Conservation (phyloP, 768 basidiomycete genomes). For the Favolaschia claudopus region DNA sequence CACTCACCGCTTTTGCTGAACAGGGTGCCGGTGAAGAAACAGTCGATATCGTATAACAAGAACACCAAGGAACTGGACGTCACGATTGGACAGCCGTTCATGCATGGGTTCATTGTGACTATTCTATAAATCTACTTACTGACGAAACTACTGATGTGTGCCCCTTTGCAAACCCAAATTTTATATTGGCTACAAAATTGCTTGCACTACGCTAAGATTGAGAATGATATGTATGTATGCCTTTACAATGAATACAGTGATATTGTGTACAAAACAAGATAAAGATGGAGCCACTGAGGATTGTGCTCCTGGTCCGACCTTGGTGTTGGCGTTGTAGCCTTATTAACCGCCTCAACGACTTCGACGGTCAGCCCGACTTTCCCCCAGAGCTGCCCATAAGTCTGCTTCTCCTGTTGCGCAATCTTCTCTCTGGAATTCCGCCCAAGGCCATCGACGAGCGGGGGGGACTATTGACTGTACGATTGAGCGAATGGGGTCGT, state of each 20-base stretch:
- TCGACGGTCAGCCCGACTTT: slow-evolving; percentile 19
- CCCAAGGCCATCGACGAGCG: slow-evolving; percentile 14
- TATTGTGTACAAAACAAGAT: too few species aligned
- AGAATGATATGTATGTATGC: too few species aligned
- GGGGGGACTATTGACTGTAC: slow-evolving; percentile 15
- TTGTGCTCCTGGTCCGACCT: not conserved
- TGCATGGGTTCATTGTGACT: slow-evolving; percentile 40
- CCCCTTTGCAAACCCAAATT: too few species aligned
- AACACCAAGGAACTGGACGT: slow-evolving; percentile 53
- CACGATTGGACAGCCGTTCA: slow-evolving; percentile 45
- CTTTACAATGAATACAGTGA: too few species aligned
- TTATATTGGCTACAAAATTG: too few species aligned
- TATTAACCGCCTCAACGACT: slow-evolving; percentile 14
- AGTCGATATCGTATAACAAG: slow-evolving; percentile 43
- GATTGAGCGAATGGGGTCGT: slow-evolving; percentile 20
- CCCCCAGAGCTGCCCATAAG: slow-evolving; percentile 17
- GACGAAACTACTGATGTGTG: too few species aligned
- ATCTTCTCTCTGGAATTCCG: slow-evolving; percentile 11
- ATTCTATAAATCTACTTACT: too few species aligned
- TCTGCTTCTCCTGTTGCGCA: slow-evolving; percentile 12
- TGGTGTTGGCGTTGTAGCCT: not conserved
- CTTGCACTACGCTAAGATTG: too few species aligned
- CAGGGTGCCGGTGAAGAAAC: slow-evolving; percentile 30
- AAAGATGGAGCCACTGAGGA: too few species aligned
- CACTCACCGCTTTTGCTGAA: slow-evolving; percentile 40